Conservation (phyloP, 2,329 filamentous ascomycete species). For the Lasiodiplodia sp. region DNA sequence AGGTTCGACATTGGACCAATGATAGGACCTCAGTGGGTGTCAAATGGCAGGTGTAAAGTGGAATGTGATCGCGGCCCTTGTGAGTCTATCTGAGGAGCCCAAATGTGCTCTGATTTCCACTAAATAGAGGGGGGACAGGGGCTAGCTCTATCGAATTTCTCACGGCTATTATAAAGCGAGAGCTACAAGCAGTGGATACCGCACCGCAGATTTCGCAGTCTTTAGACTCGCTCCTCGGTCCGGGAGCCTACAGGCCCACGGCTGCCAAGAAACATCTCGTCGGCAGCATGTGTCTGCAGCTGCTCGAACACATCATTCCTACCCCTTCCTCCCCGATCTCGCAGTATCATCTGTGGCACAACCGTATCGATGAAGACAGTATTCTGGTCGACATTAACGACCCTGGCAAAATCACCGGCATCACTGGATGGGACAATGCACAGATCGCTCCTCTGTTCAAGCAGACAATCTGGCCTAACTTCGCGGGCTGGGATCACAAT, state of each 20-base stretch:
- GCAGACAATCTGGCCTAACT: background rate
- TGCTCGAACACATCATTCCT: background rate
- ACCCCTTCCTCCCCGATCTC: background rate
- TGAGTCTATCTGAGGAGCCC: background rate
- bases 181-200: background rate
- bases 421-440: background rate
- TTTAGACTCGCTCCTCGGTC: background rate
- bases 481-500: background rate
- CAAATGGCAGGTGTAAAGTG: background rate
- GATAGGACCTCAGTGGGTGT: background rate
- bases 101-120: background rate
- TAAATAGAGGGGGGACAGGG: background rate
- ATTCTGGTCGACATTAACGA: background rate
- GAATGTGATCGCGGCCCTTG: background rate
- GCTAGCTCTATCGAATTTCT: background rate
- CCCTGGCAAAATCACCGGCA: background rate
- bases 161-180: background rate
- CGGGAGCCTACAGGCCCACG: constrained; percentile 71
- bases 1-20: background rate
- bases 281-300: constrained; percentile 66
- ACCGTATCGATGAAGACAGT: background rate
- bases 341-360: background rate
- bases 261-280: constrained; percentile 91
- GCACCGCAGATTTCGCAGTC: background rate
- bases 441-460: background rate